Conservation (phyloP, 2,329 filamentous ascomycete species). For the Exserohilum rostratum region DNA sequence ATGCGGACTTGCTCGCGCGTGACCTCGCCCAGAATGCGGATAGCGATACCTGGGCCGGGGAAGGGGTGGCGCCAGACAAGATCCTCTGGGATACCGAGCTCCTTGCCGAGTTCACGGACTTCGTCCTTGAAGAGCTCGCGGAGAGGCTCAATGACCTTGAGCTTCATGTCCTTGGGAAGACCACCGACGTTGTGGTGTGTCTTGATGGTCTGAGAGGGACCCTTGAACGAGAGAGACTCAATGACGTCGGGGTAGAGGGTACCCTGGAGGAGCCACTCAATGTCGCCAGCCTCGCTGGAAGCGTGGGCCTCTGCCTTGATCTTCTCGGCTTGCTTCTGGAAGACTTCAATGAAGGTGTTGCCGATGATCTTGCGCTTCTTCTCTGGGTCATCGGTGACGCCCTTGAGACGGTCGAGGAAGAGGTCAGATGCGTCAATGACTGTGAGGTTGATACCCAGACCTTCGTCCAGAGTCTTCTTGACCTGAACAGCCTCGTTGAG, state of each 20-base stretch:
- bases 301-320: conserved; percentile 75
- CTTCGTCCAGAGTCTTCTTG: conserved; percentile 75
- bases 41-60: conserved; percentile 76
- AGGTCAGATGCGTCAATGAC: conserved; percentile 79
- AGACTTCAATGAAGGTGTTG: conserved; percentile 78
- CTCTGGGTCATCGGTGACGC: conserved; percentile 77
- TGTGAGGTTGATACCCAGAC: conserved; percentile 88
- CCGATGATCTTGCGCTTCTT: conserved; percentile 92
- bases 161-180: conserved; percentile 65
- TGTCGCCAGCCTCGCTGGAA: conserved; percentile 71
- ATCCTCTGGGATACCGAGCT: conserved; percentile 74
- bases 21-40: conserved; percentile 83
- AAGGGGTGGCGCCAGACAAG: conserved; percentile 81
- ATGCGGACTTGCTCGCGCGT: conserved; percentile 80
- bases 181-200: conserved; percentile 77
- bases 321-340: conserved; percentile 76
- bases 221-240: conserved; percentile 74
- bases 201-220: conserved; percentile 73
- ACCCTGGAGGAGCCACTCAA: conserved; percentile 87
- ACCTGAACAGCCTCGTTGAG: conserved; percentile 84
- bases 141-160: conserved; percentile 79
- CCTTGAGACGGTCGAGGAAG: conserved; percentile 78
- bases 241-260: conserved; percentile 80
- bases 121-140: conserved; percentile 85
- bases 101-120: conserved; percentile 71